Evolutionary conservation across 345 rosid genomes (phyloP).

Genomic region (Atalantia buxifolia): DNA sequence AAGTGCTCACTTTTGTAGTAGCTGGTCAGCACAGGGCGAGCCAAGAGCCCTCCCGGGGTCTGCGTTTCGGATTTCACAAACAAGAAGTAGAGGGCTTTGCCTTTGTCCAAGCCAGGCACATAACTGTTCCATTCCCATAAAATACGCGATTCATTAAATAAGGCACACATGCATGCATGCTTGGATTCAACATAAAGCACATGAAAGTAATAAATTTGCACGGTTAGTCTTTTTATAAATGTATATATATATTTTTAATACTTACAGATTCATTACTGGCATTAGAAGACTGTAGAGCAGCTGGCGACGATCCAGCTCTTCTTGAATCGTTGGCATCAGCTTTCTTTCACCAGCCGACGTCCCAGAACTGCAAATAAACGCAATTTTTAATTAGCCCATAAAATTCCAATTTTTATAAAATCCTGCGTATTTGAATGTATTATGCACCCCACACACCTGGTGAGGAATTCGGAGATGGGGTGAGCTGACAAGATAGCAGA

Average conservation of each 20-base stretch:
- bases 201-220: not conserved
- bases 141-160: conserved; percentile 15
- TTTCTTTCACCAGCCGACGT: conserved; percentile 99
- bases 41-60: conserved; percentile 85
- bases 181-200: not conserved
- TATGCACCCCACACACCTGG: conserved; percentile 42
- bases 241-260: not conserved
- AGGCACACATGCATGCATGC: not conserved
- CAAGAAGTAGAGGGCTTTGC: conserved; percentile 81
- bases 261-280: conserved; percentile 99
- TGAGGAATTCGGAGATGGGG: conserved; percentile 95
- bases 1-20: conserved; percentile 92
- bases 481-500: conserved; percentile 80
- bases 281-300: conserved; percentile 82
- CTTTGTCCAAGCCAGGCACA: conserved; percentile 85
- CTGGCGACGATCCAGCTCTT: conserved; percentile 92
- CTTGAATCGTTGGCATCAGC: conserved; percentile 87
- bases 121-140: conserved; percentile 42
- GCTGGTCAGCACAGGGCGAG: conserved; percentile 94
- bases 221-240: no score
- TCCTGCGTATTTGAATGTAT: not conserved
- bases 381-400: not conserved
- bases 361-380: conserved; percentile 60
- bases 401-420: not conserved
- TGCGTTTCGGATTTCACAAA: conserved; percentile 86